These are phyloP conservation scores for Teunomyces kruisii DNA, from an alignment of 805 yeast genomes.

Conservation along the genomic window DNA sequence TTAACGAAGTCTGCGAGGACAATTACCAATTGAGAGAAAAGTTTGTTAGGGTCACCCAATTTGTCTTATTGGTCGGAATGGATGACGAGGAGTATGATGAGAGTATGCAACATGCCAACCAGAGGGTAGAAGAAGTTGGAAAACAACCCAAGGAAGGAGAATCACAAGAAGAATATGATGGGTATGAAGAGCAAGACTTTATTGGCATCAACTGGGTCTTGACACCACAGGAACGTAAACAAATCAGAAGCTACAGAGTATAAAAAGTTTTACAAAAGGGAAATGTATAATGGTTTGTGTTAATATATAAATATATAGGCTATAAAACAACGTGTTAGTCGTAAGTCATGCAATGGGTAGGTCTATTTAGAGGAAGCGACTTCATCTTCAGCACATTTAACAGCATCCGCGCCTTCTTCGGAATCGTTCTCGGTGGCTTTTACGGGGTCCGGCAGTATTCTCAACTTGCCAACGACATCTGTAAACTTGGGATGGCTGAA, in stretches of 20 bases:
- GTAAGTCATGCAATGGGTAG: neutral
- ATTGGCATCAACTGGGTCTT: conserved; percentile 64
- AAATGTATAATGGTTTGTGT: conserved; percentile 8
- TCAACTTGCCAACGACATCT: conserved; percentile 36
- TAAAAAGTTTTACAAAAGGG: conserved; percentile 16
- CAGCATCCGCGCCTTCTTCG: neutral
- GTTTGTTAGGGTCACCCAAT: conserved; percentile 79
- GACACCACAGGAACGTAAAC: conserved; percentile 70
- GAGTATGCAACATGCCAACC: conserved; percentile 23
- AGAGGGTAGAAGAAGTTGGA: conserved; percentile 3
- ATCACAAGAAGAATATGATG: conserved; percentile 1
- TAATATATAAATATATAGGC: neutral
- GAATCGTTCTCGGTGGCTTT: neutral
- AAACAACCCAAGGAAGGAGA: conserved; percentile 4
- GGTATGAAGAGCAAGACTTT: conserved; percentile 36
- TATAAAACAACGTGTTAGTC: neutral
- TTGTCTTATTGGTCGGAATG: conserved; percentile 76
- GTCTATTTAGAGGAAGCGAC: conserved; percentile 5
- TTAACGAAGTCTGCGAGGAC: conserved; percentile 70
- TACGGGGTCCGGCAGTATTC: conserved; percentile 38
- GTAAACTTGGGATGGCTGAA: conserved; percentile 82
- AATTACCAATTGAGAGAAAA: conserved; percentile 73
- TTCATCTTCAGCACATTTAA: conserved; percentile 24
- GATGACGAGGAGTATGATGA: conserved; percentile 60
- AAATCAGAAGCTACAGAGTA: conserved; percentile 58